A percentile compares a stretch with the other conserved stretches of the same genome.
Conservation (phyloP, 2,329 filamentous ascomycete species). For the Aspergillus sojae region DNA sequence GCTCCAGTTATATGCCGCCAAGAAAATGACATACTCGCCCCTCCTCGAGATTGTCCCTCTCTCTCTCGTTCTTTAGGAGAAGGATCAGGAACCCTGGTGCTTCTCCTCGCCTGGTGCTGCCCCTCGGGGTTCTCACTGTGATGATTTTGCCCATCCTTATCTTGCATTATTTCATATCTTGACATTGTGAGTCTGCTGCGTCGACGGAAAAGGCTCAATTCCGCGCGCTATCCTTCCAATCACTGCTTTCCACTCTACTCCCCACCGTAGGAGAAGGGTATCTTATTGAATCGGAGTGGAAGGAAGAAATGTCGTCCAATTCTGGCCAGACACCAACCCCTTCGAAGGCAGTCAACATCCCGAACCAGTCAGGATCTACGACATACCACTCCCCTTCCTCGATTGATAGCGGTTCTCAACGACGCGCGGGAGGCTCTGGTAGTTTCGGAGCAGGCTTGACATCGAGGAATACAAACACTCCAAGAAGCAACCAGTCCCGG, state of each 20-base stretch:
- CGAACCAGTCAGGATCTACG: constrained; percentile 36
- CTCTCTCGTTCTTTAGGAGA: constrained; percentile 20
- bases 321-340: constrained; percentile 37
- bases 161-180: not conserved
- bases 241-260: constrained; percentile 30
- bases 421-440: constrained; percentile 44
- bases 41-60: constrained; percentile 11
- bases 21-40: constrained; percentile 28
- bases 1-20: constrained; percentile 21
- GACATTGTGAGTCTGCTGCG: not conserved
- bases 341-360: constrained; percentile 44
- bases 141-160: not conserved
- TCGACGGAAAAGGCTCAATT: not conserved
- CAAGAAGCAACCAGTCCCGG: constrained; percentile 72
- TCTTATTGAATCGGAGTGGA: not conserved
- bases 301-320: constrained; percentile 46
- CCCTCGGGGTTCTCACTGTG: constrained; percentile 18
- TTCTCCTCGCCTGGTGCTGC: constrained; percentile 21
- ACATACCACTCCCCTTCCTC: constrained; percentile 36
- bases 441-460: constrained; percentile 43
- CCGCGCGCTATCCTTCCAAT: not conserved
- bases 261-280: not conserved
- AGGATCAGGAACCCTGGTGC: constrained; percentile 22
- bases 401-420: constrained; percentile 40
- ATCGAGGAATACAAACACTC: constrained; percentile 39